Evolutionary conservation across 257 asterid genomes (phyloP), one percentile per base, ranked within the genome.

Genomic region (Ehretia macrophylla): DNA sequence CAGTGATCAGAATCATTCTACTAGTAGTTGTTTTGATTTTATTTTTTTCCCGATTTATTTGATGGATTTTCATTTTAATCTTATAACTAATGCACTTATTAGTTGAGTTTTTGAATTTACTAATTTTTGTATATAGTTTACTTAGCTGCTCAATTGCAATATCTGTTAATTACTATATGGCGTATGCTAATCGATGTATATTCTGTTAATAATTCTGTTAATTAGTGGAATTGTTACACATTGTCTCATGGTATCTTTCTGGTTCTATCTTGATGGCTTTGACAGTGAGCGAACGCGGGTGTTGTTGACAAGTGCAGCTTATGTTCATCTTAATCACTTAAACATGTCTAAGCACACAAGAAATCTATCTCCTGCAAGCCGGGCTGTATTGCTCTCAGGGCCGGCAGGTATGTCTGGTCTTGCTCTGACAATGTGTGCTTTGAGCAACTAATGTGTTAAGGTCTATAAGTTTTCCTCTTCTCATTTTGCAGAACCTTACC

Each of bases 341-440:
- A 95, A 92, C 73, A 83, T 84, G 63, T 81, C 90, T 40, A 86
- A 80, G 77, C 95, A 92, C 77, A 83, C 88, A 55, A 78, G 96
- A 67, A 88, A 84, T 74, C 97, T 92, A 48, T 83, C 99, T 63
- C 95, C 97, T 14, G 97, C 94, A 32, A 92, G 99, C 66, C 78
- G 97, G 72, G 77, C 99, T 55, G 86, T 92, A 69, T 67, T 92
- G 79, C 88, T 92, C 20, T 84, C 96, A 0, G 99, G 99, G 54
- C 95, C 94, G 18, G 86, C 95, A 56, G 99, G 99, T 88, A 73
- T 61, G 81, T 52, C 35, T 21, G 5, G 17, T 11, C 1, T 51
- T 51, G 37, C 37, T 51, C 56, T 52, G 20, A n/a, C n/a, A 4
- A 20, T 4, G 8, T 22, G 11, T 52, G 35, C 11, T 21, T 52